These are phyloP conservation scores for Rauvolfia tetraphylla DNA, from an alignment of 257 asterid species.

Conservation along the genomic window DNA sequence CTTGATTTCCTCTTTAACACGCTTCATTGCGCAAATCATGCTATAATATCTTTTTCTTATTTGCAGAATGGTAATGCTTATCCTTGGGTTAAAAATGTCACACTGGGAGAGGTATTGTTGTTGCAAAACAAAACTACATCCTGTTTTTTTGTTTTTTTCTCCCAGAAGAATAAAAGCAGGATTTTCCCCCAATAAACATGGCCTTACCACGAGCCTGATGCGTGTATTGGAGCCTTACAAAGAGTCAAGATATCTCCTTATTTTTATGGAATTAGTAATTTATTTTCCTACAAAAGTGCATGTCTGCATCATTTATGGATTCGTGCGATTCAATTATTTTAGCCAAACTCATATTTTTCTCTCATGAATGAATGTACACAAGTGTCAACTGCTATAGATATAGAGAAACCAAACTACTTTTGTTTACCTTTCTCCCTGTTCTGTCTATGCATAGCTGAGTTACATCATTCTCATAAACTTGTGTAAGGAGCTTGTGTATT, in stretches of 20 bases:
- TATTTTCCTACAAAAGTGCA: not conserved
- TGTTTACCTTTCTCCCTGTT: not conserved
- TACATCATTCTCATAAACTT: not conserved
- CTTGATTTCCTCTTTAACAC: not conserved
- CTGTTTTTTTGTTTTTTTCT: conserved; percentile 1
- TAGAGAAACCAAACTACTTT: not conserved
- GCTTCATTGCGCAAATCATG: not conserved
- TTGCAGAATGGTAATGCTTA: conserved; percentile 38
- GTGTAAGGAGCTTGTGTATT: not conserved
- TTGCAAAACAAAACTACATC: not conserved
- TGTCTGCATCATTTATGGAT: not conserved
- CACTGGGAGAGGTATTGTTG: conserved; percentile 46
- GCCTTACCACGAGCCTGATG: not conserved
- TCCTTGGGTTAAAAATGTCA: conserved; percentile 46
- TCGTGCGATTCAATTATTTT: not conserved
- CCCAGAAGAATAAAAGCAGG: conserved; percentile 4
- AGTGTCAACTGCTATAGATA: not conserved
- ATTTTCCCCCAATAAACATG: not conserved
- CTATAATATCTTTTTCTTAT: not conserved
- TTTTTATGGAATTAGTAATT: not conserved
- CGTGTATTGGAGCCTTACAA: not conserved
- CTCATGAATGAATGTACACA: not conserved
- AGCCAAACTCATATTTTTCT: not conserved
- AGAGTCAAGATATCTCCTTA: not conserved
- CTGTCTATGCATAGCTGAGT: not conserved